Evolutionary conservation across 2,329 filamentous ascomycete genomes (phyloP).

Genomic region (Colletotrichum filicis): DNA sequence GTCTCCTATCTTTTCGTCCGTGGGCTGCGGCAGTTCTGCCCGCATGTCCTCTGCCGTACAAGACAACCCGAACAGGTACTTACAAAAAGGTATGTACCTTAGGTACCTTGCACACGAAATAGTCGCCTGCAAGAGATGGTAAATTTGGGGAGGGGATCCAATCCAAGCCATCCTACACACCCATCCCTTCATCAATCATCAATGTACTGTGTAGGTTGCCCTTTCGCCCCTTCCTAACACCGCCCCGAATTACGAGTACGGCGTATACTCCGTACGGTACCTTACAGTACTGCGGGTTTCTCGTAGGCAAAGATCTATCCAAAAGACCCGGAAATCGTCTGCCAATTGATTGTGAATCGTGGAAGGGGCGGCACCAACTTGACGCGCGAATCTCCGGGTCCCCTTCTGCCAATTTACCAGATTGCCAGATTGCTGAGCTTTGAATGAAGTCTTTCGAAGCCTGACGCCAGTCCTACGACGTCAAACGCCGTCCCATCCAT

Average conservation of each 20-base stretch:
- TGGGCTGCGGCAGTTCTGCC: conserved; percentile 7
- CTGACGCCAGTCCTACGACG: background rate
- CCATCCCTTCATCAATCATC: background rate
- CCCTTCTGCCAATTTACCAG: conserved; percentile 22
- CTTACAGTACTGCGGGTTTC: no score
- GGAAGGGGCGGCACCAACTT: conserved; percentile 15
- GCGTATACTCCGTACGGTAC: no score
- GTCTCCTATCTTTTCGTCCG: background rate
- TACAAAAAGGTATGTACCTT: background rate
- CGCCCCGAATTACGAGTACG: no score
- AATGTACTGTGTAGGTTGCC: background rate
- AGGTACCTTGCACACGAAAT: no score
- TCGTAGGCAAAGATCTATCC: background rate
- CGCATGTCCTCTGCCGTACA: background rate
- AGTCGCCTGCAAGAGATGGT: background rate
- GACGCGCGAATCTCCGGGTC: conserved; percentile 12
- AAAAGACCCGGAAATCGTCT: background rate
- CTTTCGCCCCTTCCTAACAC: background rate
- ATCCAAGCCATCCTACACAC: background rate
- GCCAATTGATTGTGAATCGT: background rate
- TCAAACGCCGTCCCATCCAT: background rate
- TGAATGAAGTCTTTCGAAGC: background rate
- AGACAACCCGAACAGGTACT: background rate
- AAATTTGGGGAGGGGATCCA: background rate
- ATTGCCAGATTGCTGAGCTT: conserved; percentile 1